These are phyloP conservation scores for Petunia secreta DNA, from an alignment of 257 asterid species.

Conservation along the genomic window DNA sequence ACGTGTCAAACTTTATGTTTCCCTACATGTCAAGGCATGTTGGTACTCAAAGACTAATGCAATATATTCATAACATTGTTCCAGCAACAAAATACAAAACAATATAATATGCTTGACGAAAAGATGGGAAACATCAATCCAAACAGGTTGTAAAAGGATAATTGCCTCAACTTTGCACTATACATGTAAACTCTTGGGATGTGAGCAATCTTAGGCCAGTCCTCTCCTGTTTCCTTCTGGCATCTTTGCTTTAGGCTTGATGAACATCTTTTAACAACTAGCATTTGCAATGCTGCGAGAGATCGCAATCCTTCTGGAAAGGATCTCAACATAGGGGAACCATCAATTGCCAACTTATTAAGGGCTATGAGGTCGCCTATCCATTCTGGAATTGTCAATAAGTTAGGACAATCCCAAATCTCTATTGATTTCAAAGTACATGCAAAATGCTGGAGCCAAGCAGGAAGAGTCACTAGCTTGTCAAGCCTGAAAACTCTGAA, in stretches of 20 bases:
- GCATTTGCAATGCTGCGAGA: not conserved
- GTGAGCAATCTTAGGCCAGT: constrained; percentile 25
- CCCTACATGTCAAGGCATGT: no score
- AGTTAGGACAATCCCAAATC: not conserved
- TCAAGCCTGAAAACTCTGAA: not conserved
- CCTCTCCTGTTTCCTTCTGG: not conserved
- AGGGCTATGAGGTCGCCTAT: not conserved
- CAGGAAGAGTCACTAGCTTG: not conserved
- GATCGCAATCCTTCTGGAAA: not conserved
- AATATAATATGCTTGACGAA: not conserved
- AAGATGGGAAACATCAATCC: not conserved
- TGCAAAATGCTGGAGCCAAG: constrained; percentile 1
- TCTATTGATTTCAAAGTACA: not conserved
- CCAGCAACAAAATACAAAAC: not conserved
- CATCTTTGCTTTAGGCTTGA: not conserved
- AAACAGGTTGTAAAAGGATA: not conserved
- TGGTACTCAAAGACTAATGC: no score
- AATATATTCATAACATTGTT: not conserved
- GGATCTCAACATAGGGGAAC: constrained; percentile 11
- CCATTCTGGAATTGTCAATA: constrained; percentile 5
- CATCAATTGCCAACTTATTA: not conserved
- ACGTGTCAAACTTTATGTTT: no score
- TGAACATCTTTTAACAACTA: not conserved
- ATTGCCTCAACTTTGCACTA: not conserved
- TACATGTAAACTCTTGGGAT: not conserved